These are phyloP conservation scores for Saccharomycopsis vini DNA, from an alignment of 805 yeast species.

Conservation along the genomic window DNA sequence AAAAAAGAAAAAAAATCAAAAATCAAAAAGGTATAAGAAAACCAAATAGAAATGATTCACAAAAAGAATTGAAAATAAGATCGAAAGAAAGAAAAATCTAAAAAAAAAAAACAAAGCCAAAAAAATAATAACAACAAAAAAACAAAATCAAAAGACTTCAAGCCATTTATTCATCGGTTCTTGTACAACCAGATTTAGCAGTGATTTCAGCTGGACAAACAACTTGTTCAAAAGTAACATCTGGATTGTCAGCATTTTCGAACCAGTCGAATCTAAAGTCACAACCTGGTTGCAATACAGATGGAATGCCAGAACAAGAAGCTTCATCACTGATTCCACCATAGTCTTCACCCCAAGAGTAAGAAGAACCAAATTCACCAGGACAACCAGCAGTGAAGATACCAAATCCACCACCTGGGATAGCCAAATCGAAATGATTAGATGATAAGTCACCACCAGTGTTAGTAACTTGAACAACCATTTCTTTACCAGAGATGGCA, in stretches of 20 bases:
- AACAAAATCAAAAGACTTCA: too few relatives aligned
- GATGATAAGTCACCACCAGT: conserved; percentile 9
- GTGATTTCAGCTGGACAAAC: conserved; percentile 15
- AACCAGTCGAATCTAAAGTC: conserved; percentile 15
- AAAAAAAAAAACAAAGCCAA: too few relatives aligned
- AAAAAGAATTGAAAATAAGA: too few relatives aligned
- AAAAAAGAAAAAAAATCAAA: too few relatives aligned
- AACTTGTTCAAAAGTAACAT: conserved; percentile 10
- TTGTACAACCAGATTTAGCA: conserved; percentile 9
- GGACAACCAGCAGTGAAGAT: conserved; percentile 5
- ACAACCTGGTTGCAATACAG: conserved; percentile 11
- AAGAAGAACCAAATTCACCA: conserved; percentile 4
- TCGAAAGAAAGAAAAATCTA: too few relatives aligned
- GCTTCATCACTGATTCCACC: conserved; percentile 13
- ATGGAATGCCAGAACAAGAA: conserved; percentile 11
- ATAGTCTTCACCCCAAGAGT: conserved; percentile 11
- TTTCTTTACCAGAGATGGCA: conserved; percentile 8
- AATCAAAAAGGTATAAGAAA: too few relatives aligned
- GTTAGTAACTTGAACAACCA: conserved; percentile 15
- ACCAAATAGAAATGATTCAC: too few relatives aligned
- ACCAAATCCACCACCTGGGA: conserved; percentile 17
- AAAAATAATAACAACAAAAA: too few relatives aligned
- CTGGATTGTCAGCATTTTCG: conserved; percentile 13
- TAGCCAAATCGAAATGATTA: conserved; percentile 9
- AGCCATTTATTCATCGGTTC: conserved; percentile 6